These are phyloP conservation scores for Citeromyces hawaiiensis DNA, from an alignment of 1,139 yeast genomes.

Conservation along the genomic window DNA sequence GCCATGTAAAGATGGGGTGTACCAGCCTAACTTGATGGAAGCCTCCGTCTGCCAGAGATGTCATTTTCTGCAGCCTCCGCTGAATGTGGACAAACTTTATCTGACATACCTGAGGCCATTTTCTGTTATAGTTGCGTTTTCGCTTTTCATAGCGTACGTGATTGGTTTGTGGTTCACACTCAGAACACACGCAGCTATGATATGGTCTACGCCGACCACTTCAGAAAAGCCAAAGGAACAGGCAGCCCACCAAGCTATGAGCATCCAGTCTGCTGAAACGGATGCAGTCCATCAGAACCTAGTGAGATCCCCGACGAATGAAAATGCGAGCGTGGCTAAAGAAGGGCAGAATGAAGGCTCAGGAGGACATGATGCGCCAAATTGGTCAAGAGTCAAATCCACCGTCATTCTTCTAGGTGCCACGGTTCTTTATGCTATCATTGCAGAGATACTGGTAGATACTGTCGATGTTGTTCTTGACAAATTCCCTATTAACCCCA, in stretches of 20 bases:
- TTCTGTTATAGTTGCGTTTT: conserved; percentile 65
- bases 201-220: conserved; percentile 68
- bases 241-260: neutral
- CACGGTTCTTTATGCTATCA: conserved; percentile 76
- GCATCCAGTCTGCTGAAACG: neutral
- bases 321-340: conserved; percentile 3
- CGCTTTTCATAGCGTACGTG: conserved; percentile 74
- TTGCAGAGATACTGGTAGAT: conserved; percentile 90
- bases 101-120: conserved; percentile 62
- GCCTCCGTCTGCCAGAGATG: conserved; percentile 50
- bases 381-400: conserved; percentile 85
- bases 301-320: neutral
- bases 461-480: conserved; percentile 83
- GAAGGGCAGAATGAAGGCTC: conserved; percentile 12
- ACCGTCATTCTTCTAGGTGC: conserved; percentile 77
- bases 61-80: conserved; percentile 66
- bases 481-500: conserved; percentile 70
- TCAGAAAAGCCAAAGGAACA: conserved; percentile 14
- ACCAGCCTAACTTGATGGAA: neutral
- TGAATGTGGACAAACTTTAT: conserved; percentile 51
- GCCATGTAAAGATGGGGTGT: conserved; percentile 21
- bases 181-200: conserved; percentile 90
- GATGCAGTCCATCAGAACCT: conserved; percentile 2
- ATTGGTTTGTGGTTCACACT: conserved; percentile 88
- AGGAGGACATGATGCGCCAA: conserved; percentile 93